Evolutionary conservation across 1,284 basidiomycete species (phyloP), one percentile per base, ranked within the genome.

Genomic region (Kwoniella shivajii): DNA sequence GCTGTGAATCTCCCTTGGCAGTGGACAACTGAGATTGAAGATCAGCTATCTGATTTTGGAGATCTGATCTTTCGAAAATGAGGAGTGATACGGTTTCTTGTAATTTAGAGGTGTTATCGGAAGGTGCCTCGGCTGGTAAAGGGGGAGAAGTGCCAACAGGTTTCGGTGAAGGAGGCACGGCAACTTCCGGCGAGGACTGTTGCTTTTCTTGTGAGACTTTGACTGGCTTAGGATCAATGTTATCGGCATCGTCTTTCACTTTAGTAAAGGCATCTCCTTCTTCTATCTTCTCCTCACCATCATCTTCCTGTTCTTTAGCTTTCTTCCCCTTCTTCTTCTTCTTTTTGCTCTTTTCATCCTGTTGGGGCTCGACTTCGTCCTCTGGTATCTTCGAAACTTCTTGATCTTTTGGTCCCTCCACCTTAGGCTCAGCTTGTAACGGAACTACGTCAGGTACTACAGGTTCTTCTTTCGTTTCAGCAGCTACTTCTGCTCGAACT

Each of bases 51-150:
- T 73, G 66, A 14, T 57, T 18, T 60, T 71, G 69, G 7, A 76
- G 66, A 20, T 73, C 67, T 10, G 68, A 54, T 9, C 74, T 64
- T 42, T 76, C 74, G 16, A 67, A 62, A 10, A 73, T 69, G n/a
- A 78, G 67, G 6, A 68, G 57, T 0, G 75, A 67, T 20, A 75
- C 64, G 6, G 75, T 73, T 50, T 74, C 50, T 50, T 72, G 72
- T 1, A 73, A 63, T 34, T 66, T 68, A 42, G 59, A 37, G 1
- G 51, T 37, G 16, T 63, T 61, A 37, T 68, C 63, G 13, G 57
- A 36, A 11, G 46, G 50, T 29, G 45, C 14, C 30, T 47, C 34
- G 16, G 33, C 36, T 29, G 48, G 22, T 16, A 27, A 14, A 27
- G 24, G 38, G 11, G 22, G n/a, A 11, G n/a, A 24, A 6, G 18